These are phyloP conservation scores for Phytophthora fragariae DNA, from an alignment of 352 stramenopile genomes.

Conservation along the genomic window DNA sequence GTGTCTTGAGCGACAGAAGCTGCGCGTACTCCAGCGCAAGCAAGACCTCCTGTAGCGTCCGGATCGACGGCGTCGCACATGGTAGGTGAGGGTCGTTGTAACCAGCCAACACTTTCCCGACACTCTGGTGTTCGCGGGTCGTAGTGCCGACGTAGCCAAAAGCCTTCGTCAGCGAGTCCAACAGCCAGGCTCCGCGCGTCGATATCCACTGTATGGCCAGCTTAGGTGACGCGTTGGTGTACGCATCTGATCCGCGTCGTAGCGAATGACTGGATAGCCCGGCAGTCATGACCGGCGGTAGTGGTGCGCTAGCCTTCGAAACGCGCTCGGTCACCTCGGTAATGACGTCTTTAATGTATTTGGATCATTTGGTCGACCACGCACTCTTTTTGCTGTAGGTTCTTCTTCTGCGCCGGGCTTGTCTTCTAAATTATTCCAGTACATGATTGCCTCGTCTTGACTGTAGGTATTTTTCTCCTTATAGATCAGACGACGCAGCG, in stretches of 20 bases:
- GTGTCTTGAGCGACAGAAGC: background rate
- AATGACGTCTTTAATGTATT: background rate
- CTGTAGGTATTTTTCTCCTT: background rate
- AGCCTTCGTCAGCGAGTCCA: constrained; percentile 5
- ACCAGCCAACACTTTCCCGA: constrained; percentile 25
- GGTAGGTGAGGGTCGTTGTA: constrained; percentile 21
- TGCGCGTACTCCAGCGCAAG: constrained; percentile 6
- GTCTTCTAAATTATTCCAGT: constrained; percentile 7
- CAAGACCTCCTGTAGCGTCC: background rate
- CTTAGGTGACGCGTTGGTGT: constrained; percentile 24
- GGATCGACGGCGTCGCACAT: constrained; percentile 6
- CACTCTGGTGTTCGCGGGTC: constrained; percentile 14
- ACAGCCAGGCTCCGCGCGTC: constrained; percentile 4
- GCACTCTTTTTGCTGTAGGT: background rate
- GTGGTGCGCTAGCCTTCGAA: background rate
- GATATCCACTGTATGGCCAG: constrained; percentile 18
- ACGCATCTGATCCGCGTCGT: constrained; percentile 7
- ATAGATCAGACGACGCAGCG: background rate
- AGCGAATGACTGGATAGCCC: constrained; percentile 3
- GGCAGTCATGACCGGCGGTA: background rate
- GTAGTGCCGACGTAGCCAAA: constrained; percentile 17
- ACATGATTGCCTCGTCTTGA: constrained; percentile 8
- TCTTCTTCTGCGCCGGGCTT: background rate
- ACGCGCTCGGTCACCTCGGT: background rate
- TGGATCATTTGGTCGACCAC: constrained; percentile 1